phyloP scores from a whole-genome alignment of 148 eudicot genomes.

The Rhododendron mucronatum region DNA sequence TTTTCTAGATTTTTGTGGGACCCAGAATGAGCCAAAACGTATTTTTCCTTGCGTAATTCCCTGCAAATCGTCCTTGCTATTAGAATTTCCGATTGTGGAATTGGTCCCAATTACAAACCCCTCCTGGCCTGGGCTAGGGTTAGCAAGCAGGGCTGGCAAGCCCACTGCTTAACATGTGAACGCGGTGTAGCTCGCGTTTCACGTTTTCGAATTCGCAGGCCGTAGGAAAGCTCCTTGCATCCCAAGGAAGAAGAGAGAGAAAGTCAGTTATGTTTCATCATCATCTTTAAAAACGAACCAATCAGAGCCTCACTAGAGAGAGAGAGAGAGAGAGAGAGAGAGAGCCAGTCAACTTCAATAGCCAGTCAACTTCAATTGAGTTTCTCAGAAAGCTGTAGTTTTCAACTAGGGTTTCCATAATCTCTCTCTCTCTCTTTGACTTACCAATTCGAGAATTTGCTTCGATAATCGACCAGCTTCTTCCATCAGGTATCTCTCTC shows the following conservation, averaged over 20 bases:
- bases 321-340: background rate
- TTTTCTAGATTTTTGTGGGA: too few species aligned
- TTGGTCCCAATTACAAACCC: background rate
- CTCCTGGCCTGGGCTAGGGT: background rate
- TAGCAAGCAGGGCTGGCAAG: background rate
- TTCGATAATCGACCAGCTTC: background rate
- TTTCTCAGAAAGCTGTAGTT: background rate
- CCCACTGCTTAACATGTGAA: background rate
- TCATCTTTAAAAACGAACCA: background rate
- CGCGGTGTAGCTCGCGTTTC: background rate
- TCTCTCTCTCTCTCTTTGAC: background rate
- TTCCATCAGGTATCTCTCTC: constrained; percentile 2
- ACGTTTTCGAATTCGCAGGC: background rate
- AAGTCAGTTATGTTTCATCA: too few species aligned
- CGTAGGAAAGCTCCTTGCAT: background rate
- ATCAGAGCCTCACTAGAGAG: too few species aligned
- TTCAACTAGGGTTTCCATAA: background rate
- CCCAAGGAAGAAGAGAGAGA: background rate
- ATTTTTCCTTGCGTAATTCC: too few species aligned
- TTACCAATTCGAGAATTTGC: background rate
- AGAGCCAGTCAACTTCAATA: background rate
- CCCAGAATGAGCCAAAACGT: too few species aligned
- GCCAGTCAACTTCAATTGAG: background rate
- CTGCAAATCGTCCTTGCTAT: too few species aligned
- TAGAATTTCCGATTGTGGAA: too few species aligned